Evolutionary conservation across 352 stramenopile species (phyloP), one percentile per base, ranked within the genome.

Genomic region (Phytophthora boehmeriae): DNA sequence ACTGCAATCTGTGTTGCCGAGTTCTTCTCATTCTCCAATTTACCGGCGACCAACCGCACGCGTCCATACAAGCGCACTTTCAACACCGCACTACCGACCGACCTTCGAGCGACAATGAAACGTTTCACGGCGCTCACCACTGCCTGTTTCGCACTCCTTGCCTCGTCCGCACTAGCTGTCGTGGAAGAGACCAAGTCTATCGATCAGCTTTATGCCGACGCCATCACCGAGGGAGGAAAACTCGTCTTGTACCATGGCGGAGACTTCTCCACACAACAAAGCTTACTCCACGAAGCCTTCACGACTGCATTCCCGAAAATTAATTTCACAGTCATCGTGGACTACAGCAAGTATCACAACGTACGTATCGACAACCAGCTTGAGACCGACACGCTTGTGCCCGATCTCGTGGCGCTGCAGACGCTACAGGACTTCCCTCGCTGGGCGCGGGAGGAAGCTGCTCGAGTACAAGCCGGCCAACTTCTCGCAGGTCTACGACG

Each of bases 291-390:
- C 19, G 45, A 72, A 4, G 63, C 63, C 27, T 79, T 76, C 62
- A 35, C 17, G 2, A 56, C 50, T 0, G 55, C 69, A 3, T 85
- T 76, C 71, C 76, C 82, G 20, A 39, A 76, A 8, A 75, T 90
- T 64, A 88, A 88, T 46, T 78, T 88, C 72, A 84, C 76, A 28
- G 48, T 88, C 28, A 62, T 83, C 55, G 65, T 82, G 14, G 78
- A 84, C 64, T 81, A 88, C 70, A 71, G 54, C 70, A 83, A 83
- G 66, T 82, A 74, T 56, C 70, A 86, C 55, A 50, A 84, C 50
- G 83, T 76, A 34, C 83, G 80, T 17, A 74, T 85, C 22, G 76
- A 92, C 71, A 83, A 91, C 54, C 66, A 83, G 38, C 62, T 87
- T 42, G 75, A 83, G 55, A 78, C 61, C 32, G 54, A 76, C 56